A percentile compares a stretch with the other conserved stretches of the same genome.
These are phyloP conservation scores for Pittosporum tobira DNA, from an alignment of 129 eudicot species.

Conservation along the genomic window DNA sequence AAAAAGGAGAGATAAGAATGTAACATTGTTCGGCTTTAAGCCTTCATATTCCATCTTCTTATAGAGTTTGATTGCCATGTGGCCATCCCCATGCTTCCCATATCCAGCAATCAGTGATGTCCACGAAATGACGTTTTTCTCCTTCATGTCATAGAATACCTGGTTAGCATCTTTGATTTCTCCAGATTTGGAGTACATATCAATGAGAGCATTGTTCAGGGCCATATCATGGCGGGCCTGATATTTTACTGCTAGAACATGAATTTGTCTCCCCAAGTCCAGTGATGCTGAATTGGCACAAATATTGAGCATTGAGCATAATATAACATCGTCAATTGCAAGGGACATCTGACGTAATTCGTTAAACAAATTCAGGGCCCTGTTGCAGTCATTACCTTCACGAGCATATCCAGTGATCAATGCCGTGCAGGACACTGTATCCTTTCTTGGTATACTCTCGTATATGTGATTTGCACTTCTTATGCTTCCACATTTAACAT, in stretches of 20 bases:
- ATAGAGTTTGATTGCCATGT: constrained; percentile 35
- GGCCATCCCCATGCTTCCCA: constrained; percentile 52
- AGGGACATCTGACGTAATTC: constrained; percentile 28
- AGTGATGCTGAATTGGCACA: constrained; percentile 52
- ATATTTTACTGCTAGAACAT: constrained; percentile 40
- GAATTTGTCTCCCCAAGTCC: constrained; percentile 50
- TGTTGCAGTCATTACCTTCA: constrained; percentile 25
- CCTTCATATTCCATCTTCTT: constrained; percentile 56
- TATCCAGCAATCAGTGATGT: constrained; percentile 65
- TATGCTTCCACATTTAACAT: constrained; percentile 46
- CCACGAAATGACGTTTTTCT: constrained; percentile 62
- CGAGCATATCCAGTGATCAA: constrained; percentile 54
- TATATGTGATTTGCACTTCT: constrained; percentile 35
- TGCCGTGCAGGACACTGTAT: constrained; percentile 52
- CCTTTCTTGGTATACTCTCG: constrained; percentile 35
- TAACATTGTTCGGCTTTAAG: constrained; percentile 46
- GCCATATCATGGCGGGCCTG: constrained; percentile 34
- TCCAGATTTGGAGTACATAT: constrained; percentile 76
- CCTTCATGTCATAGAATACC: constrained; percentile 43
- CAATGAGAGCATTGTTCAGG: constrained; percentile 55
- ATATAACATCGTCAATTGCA: constrained; percentile 33
- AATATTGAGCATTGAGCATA: constrained; percentile 61
- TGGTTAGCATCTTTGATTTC: constrained; percentile 36
- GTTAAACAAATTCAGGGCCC: constrained; percentile 42
- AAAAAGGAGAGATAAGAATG: constrained; percentile 55